Percentiles rank a stretch among this genome's conserved stretches.
These are phyloP conservation scores for Achaetomiella virescens DNA, from an alignment of 495 filamentous ascomycete genomes.

Conservation along the genomic window DNA sequence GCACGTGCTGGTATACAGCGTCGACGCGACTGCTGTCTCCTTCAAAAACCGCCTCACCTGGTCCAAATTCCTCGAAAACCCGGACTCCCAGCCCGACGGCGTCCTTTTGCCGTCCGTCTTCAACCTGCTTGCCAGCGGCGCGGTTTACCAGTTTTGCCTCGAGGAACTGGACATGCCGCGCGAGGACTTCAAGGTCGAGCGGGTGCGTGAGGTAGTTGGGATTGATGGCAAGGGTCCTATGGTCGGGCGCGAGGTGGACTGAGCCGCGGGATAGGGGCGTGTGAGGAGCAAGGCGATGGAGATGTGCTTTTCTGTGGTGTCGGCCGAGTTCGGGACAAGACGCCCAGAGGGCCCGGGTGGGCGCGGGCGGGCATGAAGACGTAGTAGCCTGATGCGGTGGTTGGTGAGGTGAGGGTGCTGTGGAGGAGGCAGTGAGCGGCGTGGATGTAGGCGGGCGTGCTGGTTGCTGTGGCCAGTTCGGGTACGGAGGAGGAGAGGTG, in stretches of 20 bases:
- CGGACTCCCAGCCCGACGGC: neutral
- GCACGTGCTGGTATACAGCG: slow-evolving; percentile 24
- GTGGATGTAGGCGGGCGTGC: slow-evolving; percentile 16
- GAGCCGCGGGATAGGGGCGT: slow-evolving; percentile 46
- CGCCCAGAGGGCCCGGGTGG: neutral
- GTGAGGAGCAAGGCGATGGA: slow-evolving; percentile 26
- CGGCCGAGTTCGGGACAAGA: neutral
- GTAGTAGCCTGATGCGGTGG: slow-evolving; percentile 4
- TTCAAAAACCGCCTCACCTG: slow-evolving; percentile 20
- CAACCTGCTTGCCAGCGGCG: slow-evolving; percentile 23
- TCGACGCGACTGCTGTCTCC: slow-evolving; percentile 18
- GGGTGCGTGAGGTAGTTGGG: slow-evolving; percentile 47
- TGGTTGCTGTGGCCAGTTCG: neutral
- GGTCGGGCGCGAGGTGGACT: slow-evolving; percentile 43
- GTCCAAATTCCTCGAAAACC: slow-evolving; percentile 8
- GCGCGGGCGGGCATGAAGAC: neutral
- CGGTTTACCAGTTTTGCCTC: slow-evolving; percentile 29
- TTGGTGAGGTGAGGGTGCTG: neutral
- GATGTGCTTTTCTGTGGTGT: neutral
- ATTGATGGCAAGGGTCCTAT: slow-evolving; percentile 35
- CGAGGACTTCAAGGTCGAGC: slow-evolving; percentile 40
- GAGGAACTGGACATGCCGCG: slow-evolving; percentile 30
- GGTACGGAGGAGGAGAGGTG: slow-evolving; percentile 55
- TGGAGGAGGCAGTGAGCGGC: neutral
- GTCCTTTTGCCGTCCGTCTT: neutral